Conservation (phyloP, 352 stramenopile genomes). For the Peronospora belbahrii region DNA sequence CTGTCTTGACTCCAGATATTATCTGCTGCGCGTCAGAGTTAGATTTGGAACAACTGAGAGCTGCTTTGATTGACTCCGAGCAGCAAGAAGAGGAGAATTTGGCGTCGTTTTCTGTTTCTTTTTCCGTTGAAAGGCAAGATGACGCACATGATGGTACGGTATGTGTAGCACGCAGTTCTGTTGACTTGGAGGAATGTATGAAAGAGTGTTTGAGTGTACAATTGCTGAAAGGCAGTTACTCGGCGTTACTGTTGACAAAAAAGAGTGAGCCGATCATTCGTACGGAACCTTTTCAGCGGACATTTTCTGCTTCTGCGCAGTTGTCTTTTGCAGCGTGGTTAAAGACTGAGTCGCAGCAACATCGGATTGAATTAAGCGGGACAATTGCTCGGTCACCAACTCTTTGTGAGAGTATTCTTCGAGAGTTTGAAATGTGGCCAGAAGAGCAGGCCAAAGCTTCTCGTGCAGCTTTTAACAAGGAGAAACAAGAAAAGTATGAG, state of each 20-base stretch:
- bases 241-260: not conserved
- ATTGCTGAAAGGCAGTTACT: no score
- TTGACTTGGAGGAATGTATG: no score
- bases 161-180: constrained; percentile 18
- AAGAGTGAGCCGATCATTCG: not conserved
- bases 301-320: not conserved
- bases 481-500: constrained; percentile 11
- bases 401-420: constrained; percentile 12
- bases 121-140: constrained; percentile 47
- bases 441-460: constrained; percentile 16
- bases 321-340: not conserved
- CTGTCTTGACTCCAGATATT: constrained; percentile 23
- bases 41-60: constrained; percentile 17
- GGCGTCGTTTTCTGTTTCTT: constrained; percentile 25
- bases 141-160: constrained; percentile 33
- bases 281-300: not conserved
- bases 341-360: not conserved
- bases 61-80: constrained; percentile 3
- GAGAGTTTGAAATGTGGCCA: constrained; percentile 27
- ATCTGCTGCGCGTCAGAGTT: constrained; percentile 20
- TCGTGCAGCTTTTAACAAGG: constrained; percentile 3
- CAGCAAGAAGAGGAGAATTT: constrained; percentile 18
- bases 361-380: not conserved
- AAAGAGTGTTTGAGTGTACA: no score
- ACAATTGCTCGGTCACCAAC: not conserved